Conservation (phyloP, 768 basidiomycete species). For the Multifurca ochricompacta region DNA sequence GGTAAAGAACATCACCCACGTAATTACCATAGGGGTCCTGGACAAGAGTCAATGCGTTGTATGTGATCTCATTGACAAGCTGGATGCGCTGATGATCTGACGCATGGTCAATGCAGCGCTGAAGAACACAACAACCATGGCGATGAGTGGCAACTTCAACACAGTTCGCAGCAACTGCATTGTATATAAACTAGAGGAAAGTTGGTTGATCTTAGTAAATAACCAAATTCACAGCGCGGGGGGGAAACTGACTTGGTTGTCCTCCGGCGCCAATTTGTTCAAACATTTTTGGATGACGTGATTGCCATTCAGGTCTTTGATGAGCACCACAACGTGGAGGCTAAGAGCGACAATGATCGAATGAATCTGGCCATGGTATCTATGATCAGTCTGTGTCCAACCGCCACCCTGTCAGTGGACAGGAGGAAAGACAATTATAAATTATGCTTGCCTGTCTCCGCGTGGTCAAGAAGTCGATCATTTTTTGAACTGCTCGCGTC, state of each 20-base stretch:
- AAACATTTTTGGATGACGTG: slow-evolving; percentile 99
- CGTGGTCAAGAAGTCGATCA: slow-evolving; percentile 98
- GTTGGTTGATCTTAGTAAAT: background rate
- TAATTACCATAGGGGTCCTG: slow-evolving; percentile 97
- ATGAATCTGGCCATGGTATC: slow-evolving; percentile 88
- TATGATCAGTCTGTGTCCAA: slow-evolving; percentile 61
- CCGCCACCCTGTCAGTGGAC: slow-evolving; percentile 40
- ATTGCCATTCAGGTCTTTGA: slow-evolving; percentile 97
- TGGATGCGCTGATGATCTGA: slow-evolving; percentile 93
- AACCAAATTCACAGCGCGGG: background rate
- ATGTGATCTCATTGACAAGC: slow-evolving; percentile 97
- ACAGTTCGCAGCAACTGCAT: slow-evolving; percentile 97
- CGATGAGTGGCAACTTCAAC: slow-evolving; percentile 98
- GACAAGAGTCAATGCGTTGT: slow-evolving; percentile 93
- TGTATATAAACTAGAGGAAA: slow-evolving; percentile 88
- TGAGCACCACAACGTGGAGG: slow-evolving; percentile 95
- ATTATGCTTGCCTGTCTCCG: slow-evolving; percentile 73
- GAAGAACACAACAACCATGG: slow-evolving; percentile 97
- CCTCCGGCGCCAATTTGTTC: slow-evolving; percentile 95
- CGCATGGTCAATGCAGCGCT: slow-evolving; percentile 97
- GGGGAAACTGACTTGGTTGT: slow-evolving; percentile 70
- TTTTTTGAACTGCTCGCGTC: slow-evolving; percentile 98
- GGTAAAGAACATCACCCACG: slow-evolving; percentile 34
- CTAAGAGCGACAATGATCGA: slow-evolving; percentile 95
- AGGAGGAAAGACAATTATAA: slow-evolving; percentile 31